phyloP scores from a whole-genome alignment of 2,329 filamentous ascomycete genomes.

The Aureobasidium sp. region DNA sequence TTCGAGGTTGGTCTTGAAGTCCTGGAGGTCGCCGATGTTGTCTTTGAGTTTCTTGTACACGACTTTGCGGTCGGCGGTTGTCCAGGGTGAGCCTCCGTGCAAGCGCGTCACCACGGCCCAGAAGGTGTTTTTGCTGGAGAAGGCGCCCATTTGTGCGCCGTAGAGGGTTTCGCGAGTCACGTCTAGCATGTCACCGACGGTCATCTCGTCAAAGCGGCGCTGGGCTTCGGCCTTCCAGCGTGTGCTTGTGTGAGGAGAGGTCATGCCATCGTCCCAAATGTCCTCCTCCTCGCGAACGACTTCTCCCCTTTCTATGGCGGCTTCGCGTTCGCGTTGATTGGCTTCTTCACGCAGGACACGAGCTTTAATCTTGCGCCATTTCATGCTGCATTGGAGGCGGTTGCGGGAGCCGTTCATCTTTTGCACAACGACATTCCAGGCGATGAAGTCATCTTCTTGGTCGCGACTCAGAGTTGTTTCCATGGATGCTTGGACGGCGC shows the following conservation, averaged over 20 bases:
- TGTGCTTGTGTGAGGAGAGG: background rate
- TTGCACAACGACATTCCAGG: conserved; percentile 58
- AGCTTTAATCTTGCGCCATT: conserved; percentile 51
- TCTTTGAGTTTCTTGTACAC: background rate
- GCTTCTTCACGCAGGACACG: conserved; percentile 11
- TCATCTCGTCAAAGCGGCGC: conserved; percentile 9
- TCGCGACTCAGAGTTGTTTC: conserved; percentile 25
- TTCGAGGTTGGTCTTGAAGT: background rate
- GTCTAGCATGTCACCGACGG: conserved; percentile 12
- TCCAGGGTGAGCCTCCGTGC: background rate
- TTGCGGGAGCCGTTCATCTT: conserved; percentile 54
- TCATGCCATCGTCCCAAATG: background rate
- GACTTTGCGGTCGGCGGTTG: conserved; percentile 7
- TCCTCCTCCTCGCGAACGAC: background rate
- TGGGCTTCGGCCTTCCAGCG: background rate
- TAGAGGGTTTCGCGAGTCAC: conserved; percentile 12
- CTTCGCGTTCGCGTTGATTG: conserved; percentile 17
- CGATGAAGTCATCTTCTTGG: conserved; percentile 47
- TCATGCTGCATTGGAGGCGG: conserved; percentile 58
- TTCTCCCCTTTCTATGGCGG: background rate
- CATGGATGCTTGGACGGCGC: conserved; percentile 21
- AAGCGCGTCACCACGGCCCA: conserved; percentile 6
- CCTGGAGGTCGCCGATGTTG: background rate
- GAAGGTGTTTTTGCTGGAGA: conserved; percentile 6
- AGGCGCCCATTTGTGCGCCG: background rate